These are phyloP conservation scores for Aspergillus fumigatus DNA, from an alignment of 2,329 filamentous ascomycete species.

Conservation along the genomic window DNA sequence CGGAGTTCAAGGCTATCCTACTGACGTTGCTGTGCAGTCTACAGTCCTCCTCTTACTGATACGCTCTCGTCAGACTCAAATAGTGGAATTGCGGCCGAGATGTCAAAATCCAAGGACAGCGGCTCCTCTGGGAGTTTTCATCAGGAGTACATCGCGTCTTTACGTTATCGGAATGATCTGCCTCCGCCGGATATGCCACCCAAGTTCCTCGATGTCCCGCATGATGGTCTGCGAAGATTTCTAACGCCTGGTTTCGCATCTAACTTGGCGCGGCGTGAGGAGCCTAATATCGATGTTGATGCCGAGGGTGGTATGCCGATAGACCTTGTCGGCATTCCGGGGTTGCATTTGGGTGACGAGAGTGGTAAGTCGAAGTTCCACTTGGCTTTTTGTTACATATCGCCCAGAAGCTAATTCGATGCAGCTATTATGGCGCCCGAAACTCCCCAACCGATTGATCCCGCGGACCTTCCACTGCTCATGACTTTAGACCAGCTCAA, in stretches of 20 bases:
- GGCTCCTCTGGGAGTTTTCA: conserved; percentile 53
- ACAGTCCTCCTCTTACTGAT: conserved; percentile 5
- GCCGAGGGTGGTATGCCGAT: conserved; percentile 97
- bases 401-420: conserved; percentile 19
- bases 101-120: conserved; percentile 39
- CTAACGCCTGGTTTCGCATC: conserved; percentile 87
- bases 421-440: conserved; percentile 77
- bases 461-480: conserved; percentile 78
- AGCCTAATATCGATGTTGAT: conserved; percentile 94
- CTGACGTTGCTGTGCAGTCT: conserved; percentile 9
- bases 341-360: conserved; percentile 92
- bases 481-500: conserved; percentile 78
- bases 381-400: conserved; percentile 10
- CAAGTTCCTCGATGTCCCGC: conserved; percentile 95
- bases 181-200: conserved; percentile 91
- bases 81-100: conserved; percentile 9
- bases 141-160: conserved; percentile 95
- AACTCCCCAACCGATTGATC: conserved; percentile 67
- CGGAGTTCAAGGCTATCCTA: background rate
- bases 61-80: background rate
- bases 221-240: conserved; percentile 85
- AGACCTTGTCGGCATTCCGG: conserved; percentile 89
- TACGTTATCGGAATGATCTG: conserved; percentile 92
- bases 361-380: conserved; percentile 57
- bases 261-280: conserved; percentile 82